Conservation (phyloP, 2,329 filamentous ascomycete species). For the Esteya vermicola region DNA sequence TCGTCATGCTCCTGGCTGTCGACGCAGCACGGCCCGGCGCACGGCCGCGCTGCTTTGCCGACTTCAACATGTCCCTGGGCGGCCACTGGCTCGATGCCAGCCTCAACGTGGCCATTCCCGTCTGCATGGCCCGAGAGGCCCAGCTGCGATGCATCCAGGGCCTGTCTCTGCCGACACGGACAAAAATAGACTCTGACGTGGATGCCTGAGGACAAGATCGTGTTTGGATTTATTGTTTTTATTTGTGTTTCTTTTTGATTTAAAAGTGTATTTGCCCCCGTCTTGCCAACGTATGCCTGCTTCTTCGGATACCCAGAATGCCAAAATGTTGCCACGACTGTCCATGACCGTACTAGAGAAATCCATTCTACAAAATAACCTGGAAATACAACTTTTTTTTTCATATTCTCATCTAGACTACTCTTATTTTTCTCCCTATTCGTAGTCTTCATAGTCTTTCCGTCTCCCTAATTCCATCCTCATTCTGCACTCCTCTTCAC, state of each 20-base stretch:
- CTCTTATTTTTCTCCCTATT: too few species aligned
- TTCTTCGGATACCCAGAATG: too few species aligned
- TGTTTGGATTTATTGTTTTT: neutral
- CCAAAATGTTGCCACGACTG: neutral
- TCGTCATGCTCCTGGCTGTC: slow-evolving; percentile 28
- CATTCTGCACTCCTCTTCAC: neutral
- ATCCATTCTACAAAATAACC: too few species aligned
- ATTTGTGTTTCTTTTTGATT: neutral
- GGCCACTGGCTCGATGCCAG: slow-evolving; percentile 22
- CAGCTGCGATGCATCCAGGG: slow-evolving; percentile 8
- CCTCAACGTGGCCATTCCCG: slow-evolving; percentile 19
- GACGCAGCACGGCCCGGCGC: slow-evolving; percentile 18
- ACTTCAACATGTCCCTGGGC: slow-evolving; percentile 17
- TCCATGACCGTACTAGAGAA: too few species aligned
- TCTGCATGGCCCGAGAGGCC: slow-evolving; percentile 17
- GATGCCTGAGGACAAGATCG: slow-evolving; percentile 4
- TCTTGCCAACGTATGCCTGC: too few species aligned
- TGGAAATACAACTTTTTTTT: too few species aligned
- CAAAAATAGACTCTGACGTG: slow-evolving; percentile 3
- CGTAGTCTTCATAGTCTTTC: too few species aligned
- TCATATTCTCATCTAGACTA: too few species aligned
- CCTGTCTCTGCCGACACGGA: slow-evolving; percentile 5
- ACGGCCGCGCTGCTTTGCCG: slow-evolving; percentile 17
- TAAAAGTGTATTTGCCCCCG: neutral
- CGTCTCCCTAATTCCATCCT: too few species aligned